Conservation (phyloP, 2,329 filamentous ascomycete genomes). For the Alternaria incomplexa region DNA sequence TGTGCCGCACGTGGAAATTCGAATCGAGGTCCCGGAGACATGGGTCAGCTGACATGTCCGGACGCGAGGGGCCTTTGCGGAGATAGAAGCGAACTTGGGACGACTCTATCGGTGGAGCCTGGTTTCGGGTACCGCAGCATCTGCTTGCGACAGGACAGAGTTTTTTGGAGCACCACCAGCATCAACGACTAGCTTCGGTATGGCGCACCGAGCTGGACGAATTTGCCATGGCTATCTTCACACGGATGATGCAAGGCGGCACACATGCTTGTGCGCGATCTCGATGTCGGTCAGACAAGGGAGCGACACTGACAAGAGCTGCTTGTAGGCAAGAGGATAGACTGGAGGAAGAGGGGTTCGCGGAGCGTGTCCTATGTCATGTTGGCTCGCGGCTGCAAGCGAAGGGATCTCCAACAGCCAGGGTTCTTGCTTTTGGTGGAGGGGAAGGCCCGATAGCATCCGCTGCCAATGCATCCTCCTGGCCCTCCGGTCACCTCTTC, state of each 20-base stretch:
- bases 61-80: background rate
- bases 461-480: background rate
- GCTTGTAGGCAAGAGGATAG: background rate
- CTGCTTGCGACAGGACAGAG: slow-evolving; percentile 3
- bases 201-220: background rate
- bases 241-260: background rate
- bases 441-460: slow-evolving; percentile 7
- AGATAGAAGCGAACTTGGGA: slow-evolving; percentile 8
- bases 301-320: background rate
- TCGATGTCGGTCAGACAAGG: background rate
- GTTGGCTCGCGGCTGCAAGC: slow-evolving; percentile 3
- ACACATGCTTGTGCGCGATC: background rate
- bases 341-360: background rate
- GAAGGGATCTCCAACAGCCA: background rate
- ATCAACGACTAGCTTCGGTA: slow-evolving; percentile 10
- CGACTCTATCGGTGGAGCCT: background rate
- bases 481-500: background rate
- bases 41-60: slow-evolving; percentile 2
- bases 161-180: background rate
- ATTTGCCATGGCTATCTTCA: background rate
- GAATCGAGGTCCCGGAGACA: slow-evolving; percentile 10
- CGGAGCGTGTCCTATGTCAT: background rate
- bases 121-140: background rate
- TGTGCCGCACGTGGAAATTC: slow-evolving; percentile 2
- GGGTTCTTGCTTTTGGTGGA: slow-evolving; percentile 1